A percentile compares a stretch with the other conserved stretches of the same genome.
Conservation (phyloP, 2,329 filamentous ascomycete species). For the Colletotrichum coccodes region DNA sequence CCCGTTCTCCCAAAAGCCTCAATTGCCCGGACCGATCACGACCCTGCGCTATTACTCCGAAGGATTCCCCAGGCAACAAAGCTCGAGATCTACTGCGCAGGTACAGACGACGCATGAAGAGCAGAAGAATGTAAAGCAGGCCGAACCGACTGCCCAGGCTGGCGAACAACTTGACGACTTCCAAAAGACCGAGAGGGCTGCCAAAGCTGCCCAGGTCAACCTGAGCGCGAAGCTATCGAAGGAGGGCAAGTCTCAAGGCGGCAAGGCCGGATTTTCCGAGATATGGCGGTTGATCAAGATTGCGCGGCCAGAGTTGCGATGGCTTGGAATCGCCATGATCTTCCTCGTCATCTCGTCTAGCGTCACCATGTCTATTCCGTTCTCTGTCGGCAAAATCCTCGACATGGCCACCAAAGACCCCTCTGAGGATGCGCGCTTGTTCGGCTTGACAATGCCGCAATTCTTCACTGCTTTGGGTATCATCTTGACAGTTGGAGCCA, state of each 20-base stretch:
- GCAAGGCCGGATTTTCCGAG: constrained; percentile 75
- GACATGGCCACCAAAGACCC: constrained; percentile 85
- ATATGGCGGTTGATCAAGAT: constrained; percentile 90
- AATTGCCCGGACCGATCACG: not conserved
- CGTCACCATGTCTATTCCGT: constrained; percentile 96
- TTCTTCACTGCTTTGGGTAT: constrained; percentile 86
- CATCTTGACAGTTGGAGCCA: constrained; percentile 84
- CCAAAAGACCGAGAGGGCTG: constrained; percentile 82
- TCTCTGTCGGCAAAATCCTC: constrained; percentile 95
- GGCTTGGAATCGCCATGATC: constrained; percentile 81
- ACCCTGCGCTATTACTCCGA: constrained; percentile 44
- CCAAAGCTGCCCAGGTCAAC: constrained; percentile 89
- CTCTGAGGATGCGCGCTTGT: constrained; percentile 74
- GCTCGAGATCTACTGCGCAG: constrained; percentile 9
- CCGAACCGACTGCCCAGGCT: constrained; percentile 43
- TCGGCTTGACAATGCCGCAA: constrained; percentile 85
- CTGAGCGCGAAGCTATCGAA: constrained; percentile 88
- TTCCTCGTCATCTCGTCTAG: constrained; percentile 89
- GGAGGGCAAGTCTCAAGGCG: constrained; percentile 69
- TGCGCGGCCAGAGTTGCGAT: constrained; percentile 83
- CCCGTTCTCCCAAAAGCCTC: not conserved
- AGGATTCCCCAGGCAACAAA: constrained; percentile 37
- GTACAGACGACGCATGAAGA: not conserved
- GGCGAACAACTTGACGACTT: constrained; percentile 55
- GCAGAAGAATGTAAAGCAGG: constrained; percentile 38